Evolutionary conservation across 2,329 filamentous ascomycete genomes (phyloP).

Genomic region (Geoglossum cookeanum): DNA sequence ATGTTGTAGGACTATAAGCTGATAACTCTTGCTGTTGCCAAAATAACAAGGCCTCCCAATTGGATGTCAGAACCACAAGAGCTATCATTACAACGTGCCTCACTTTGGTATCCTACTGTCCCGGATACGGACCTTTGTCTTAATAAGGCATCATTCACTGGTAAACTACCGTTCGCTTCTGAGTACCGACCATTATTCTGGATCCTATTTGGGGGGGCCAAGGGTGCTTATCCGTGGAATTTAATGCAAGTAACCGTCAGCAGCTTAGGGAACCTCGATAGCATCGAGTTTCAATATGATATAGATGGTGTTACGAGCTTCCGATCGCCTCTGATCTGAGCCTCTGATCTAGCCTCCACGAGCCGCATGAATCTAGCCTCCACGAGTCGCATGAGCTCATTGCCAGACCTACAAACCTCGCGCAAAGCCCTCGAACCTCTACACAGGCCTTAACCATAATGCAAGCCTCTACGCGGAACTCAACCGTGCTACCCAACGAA

Average conservation of each 20-base stretch:
- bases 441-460: too few species aligned
- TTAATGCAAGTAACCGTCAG: background rate
- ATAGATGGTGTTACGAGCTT: too few species aligned
- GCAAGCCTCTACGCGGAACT: too few species aligned
- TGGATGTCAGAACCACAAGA: background rate
- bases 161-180: background rate
- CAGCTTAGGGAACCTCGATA: background rate
- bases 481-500: too few species aligned
- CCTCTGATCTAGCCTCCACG: too few species aligned
- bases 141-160: conserved; percentile 1
- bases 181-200: conserved; percentile 1
- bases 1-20: background rate
- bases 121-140: conserved; percentile 2
- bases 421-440: too few species aligned
- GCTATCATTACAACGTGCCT: background rate
- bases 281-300: conserved; percentile 2
- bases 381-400: too few species aligned
- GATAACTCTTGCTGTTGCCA: background rate
- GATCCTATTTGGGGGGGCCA: conserved; percentile 1
- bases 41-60: background rate
- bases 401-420: too few species aligned
- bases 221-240: background rate
- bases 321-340: too few species aligned
- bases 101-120: conserved; percentile 3
- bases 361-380: too few species aligned